Conservation (phyloP, 2,329 filamentous ascomycete genomes). For the Trichoderma brevicompactum region DNA sequence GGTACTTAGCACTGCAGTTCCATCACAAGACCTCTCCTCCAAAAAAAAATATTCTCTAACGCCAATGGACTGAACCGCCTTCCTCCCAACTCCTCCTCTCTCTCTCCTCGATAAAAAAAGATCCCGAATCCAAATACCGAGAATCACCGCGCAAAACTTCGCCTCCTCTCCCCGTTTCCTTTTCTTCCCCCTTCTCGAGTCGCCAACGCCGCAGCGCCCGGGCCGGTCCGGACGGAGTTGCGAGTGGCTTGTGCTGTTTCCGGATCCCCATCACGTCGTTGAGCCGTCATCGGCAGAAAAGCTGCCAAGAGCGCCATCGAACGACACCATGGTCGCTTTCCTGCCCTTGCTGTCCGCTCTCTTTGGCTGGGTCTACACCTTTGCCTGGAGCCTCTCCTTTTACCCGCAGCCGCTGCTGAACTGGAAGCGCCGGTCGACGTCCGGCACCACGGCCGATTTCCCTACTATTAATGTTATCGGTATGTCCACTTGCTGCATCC, state of each 20-base stretch:
- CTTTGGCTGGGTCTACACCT: conserved; percentile 76
- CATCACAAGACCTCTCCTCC: background rate
- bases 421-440: conserved; percentile 73
- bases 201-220: background rate
- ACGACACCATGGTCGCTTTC: conserved; percentile 40
- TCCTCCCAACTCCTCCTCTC: background rate
- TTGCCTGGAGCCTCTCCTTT: conserved; percentile 85
- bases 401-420: conserved; percentile 90
- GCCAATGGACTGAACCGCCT: background rate
- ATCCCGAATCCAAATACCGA: conserved; percentile 3
- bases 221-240: conserved; percentile 13
- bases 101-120: background rate
- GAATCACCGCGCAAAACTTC: background rate
- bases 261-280: no score
- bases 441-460: conserved; percentile 86
- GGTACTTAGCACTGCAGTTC: background rate
- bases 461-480: conserved; percentile 72
- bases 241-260: background rate
- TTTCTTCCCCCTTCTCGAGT: background rate
- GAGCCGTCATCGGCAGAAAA: background rate
- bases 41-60: no score
- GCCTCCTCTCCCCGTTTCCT: background rate
- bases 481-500: conserved; percentile 37
- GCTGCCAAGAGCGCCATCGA: background rate
- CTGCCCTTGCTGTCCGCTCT: conserved; percentile 58